These are phyloP conservation scores for Saccharomycopsis hybrid DNA, from an alignment of 1,139 yeast genomes.

Conservation along the genomic window DNA sequence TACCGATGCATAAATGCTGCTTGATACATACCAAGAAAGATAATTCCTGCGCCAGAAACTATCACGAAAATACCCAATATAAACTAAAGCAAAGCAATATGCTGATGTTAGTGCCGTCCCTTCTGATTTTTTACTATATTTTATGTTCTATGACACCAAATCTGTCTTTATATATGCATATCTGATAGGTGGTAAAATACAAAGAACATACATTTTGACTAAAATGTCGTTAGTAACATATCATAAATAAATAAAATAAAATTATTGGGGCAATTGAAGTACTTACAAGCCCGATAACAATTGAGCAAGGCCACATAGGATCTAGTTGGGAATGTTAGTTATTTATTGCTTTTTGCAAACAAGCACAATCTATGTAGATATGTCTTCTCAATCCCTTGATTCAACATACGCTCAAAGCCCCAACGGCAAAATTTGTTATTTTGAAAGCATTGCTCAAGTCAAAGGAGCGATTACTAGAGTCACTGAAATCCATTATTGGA, in stretches of 20 bases:
- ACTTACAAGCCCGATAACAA: constrained; percentile 24
- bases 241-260: not conserved
- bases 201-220: too few relatives aligned
- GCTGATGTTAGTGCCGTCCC: not conserved
- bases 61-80: constrained; percentile 51
- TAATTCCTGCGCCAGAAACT: constrained; percentile 49
- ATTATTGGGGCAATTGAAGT: not conserved
- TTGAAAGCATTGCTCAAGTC: constrained; percentile 42
- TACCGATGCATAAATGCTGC: too few relatives aligned
- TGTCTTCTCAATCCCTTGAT: not conserved
- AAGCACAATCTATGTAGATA: constrained; percentile 15
- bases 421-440: constrained; percentile 57
- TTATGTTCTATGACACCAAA: not conserved
- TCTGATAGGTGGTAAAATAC: too few relatives aligned
- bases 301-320: constrained; percentile 6
- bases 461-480: constrained; percentile 18
- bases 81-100: too few relatives aligned
- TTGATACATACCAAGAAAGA: constrained; percentile 48
- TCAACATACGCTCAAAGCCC: constrained; percentile 48
- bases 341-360: constrained; percentile 26
- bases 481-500: constrained; percentile 14
- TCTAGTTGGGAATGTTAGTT: constrained; percentile 1
- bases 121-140: not conserved
- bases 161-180: not conserved
- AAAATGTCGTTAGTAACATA: too few relatives aligned